Base-by-base conservation (phyloP, 2,329 filamentous ascomycete species). In the Neocatenulostroma microsporum region DNA sequence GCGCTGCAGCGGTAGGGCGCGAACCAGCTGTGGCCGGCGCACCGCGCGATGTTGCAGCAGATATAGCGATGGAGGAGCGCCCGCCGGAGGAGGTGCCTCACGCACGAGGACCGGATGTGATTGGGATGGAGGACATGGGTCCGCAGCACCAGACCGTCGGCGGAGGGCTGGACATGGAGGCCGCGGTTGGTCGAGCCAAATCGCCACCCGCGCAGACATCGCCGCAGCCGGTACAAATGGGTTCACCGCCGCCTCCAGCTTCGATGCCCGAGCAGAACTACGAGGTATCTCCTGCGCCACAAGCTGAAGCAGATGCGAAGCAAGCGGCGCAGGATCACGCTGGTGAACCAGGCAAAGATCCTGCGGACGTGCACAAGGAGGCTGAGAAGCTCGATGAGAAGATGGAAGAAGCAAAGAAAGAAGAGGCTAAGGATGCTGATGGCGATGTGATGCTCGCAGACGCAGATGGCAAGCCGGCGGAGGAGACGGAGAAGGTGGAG, bases 121-220 rank as follows among this genome's bases (percentile, higher is more conserved):
- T 96, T 34, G 89, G 88, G 4, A 78, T 87, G 41, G 79, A 84
- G 49, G 91, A 98, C 56, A 82, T 85, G 47, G 91, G 91, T 0
- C 79, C 84, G 8, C 88, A 70, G 84, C 12, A 65, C 58, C 26
- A 56, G 11, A 26, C 50, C 2, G 50, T 46, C 1, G 48, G 39
- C 1, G 50, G 49, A 8, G 36, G 28, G 4, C 47, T 67, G 13
- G 61, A 66, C 40, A 53, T 67, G 42, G 61, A 67, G 30, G 61
- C 61, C 30, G 63, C 63, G 5, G 55, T 64, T 9, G 63, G 63
- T 2, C 42, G 58, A 21, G 44, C 41, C 20, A 54, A 50, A 28
- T 53, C 49, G 17, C 54, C 53, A 14, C 46, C 47, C 5, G 32
- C 37, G 4, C 31, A 30, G 3, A 25, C 37, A 12, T 27, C 11